phyloP scores from a whole-genome alignment of 2,329 filamentous ascomycete species.

The Fonsecaea monophora region DNA sequence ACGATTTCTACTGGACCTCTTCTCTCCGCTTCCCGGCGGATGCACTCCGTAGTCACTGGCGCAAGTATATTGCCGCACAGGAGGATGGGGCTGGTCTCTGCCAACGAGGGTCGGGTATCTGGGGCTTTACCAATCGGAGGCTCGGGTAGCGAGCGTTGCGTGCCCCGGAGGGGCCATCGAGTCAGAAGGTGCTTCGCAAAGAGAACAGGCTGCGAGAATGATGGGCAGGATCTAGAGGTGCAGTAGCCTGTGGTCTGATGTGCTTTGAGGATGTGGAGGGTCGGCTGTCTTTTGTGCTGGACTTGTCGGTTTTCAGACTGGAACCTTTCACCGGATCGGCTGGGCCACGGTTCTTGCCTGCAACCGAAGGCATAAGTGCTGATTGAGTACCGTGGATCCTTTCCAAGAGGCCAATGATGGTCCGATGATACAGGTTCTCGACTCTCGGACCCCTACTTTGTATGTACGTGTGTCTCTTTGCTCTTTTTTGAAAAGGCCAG shows the following conservation, averaged over 20 bases:
- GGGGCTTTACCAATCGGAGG: slow-evolving; percentile 14
- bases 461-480: not conserved
- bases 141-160: slow-evolving; percentile 2
- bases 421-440: slow-evolving; percentile 4
- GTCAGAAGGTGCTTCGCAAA: not conserved
- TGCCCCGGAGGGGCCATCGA: slow-evolving; percentile 1
- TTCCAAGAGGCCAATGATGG: not conserved
- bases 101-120: slow-evolving; percentile 9
- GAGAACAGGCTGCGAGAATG: slow-evolving; percentile 6
- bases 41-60: not conserved
- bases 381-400: slow-evolving; percentile 1
- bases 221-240: slow-evolving; percentile 10
- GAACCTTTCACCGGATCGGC: slow-evolving; percentile 8
- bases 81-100: not conserved
- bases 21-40: not conserved
- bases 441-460: not conserved
- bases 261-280: not conserved
- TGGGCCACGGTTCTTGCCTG: slow-evolving; percentile 17
- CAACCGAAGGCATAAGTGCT: slow-evolving; percentile 12
- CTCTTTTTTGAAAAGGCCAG: not conserved
- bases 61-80: slow-evolving; percentile 25
- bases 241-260: slow-evolving; percentile 5
- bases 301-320: slow-evolving; percentile 5
- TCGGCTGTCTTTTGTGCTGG: not conserved
- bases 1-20: not conserved